Conservation (phyloP, 2,329 filamentous ascomycete genomes). For the Aspergillus terreus region DNA sequence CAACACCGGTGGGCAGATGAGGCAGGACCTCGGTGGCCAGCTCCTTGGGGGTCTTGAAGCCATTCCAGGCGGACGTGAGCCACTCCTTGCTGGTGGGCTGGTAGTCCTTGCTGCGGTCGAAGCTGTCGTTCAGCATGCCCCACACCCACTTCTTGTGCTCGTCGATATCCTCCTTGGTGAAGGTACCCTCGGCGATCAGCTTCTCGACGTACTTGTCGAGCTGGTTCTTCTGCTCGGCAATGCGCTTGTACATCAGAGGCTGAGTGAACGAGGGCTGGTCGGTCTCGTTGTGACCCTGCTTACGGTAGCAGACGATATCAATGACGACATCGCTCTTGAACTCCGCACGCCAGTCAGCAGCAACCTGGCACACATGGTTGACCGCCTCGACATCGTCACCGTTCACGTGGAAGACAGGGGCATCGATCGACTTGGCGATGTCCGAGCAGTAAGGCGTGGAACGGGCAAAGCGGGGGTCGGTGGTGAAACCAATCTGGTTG, state of each 20-base stretch:
- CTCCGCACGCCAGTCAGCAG: conserved; percentile 95
- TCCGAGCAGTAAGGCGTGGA: conserved; percentile 99
- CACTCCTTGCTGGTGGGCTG: conserved; percentile 95
- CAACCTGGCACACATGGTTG: conserved; percentile 96
- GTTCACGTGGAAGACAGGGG: conserved; percentile 98
- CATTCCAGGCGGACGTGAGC: conserved; percentile 98
- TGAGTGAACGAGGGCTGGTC: conserved; percentile 99
- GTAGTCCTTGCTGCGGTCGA: conserved; percentile 95
- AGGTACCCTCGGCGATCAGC: conserved; percentile 85
- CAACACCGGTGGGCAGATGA: conserved; percentile 82
- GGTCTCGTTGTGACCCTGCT: conserved; percentile 98
- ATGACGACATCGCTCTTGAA: conserved; percentile 99
- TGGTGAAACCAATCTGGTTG: conserved; percentile 99
- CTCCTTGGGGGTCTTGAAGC: conserved; percentile 98
- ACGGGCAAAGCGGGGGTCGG: conserved; percentile 92
- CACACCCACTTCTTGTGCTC: conserved; percentile 99
- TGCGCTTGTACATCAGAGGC: conserved; percentile 98
- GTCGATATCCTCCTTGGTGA: conserved; percentile 95
- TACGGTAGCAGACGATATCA: conserved; percentile 97
- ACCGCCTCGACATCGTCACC: conserved; percentile 97
- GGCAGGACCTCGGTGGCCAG: conserved; percentile 90
- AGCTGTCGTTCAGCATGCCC: conserved; percentile 98
- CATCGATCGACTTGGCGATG: conserved; percentile 97
- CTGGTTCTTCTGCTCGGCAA: conserved; percentile 76
- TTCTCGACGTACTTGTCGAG: conserved; percentile 90